Conservation (phyloP, 2,329 filamentous ascomycete species). For the Arthrobotrys musiformis region DNA sequence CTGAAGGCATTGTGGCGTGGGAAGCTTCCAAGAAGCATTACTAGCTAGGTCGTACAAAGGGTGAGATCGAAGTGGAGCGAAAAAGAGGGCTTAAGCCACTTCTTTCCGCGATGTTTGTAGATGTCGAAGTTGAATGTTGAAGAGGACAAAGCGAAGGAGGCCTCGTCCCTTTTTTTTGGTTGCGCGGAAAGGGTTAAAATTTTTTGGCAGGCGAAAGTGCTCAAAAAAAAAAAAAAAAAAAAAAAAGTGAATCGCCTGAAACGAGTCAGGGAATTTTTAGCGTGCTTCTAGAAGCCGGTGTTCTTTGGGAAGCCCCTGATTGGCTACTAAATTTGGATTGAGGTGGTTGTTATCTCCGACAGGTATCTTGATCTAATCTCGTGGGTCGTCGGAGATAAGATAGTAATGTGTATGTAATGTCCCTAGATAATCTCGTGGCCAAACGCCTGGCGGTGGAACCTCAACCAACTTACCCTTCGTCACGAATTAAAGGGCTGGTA, state of each 20-base stretch:
- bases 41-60: constrained; percentile 25
- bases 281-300: constrained; percentile 42
- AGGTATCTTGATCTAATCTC: constrained; percentile 44
- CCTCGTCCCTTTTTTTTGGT: constrained; percentile 18
- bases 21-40: constrained; percentile 55
- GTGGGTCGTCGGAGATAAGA: constrained; percentile 15
- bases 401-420: background rate
- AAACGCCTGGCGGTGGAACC: constrained; percentile 15
- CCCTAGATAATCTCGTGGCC: constrained; percentile 33
- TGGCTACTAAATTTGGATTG: constrained; percentile 37
- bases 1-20: constrained; percentile 52
- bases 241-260: constrained; percentile 14
- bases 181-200: constrained; percentile 20
- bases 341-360: background rate
- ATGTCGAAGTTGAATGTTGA: constrained; percentile 11
- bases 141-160: constrained; percentile 23
- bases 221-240: constrained; percentile 26
- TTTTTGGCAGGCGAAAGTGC: constrained; percentile 1
- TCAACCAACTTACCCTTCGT: constrained; percentile 19
- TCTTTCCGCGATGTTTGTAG: constrained; percentile 45
- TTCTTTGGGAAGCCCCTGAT: constrained; percentile 25
- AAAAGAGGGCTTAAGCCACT: constrained; percentile 45
- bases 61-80: constrained; percentile 34
- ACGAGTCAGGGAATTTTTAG: constrained; percentile 16
- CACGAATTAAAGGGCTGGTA: constrained; percentile 7